Base-by-base conservation (phyloP, 2,329 filamentous ascomycete genomes). In the Meredithiella fracta region DNA sequence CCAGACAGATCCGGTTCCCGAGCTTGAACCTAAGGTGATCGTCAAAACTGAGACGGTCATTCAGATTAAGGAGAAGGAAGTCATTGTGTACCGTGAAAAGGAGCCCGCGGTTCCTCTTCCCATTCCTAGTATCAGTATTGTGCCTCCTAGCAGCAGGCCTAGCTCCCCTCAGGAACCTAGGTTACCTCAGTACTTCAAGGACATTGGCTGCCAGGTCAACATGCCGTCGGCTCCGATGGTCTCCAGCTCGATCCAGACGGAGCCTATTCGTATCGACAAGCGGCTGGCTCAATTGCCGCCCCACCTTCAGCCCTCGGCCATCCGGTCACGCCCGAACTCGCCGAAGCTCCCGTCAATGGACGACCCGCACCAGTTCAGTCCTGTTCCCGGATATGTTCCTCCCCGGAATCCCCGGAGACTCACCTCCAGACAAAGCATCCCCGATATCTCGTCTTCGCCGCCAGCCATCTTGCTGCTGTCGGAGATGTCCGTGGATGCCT, bases 101-200 rank as follows among this genome's bases (percentile, higher is more conserved):
- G 40, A 44, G 4, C 49, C 47, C 4, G 47, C 38, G 1, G 17
- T 53, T n/a, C 56, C 72, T 61, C 68, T 79, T 58, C 64, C 74
- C 3, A 85, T 96, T 59, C 91, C 91, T 0, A 86, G 83, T 63
- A 98, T 98, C 65, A 85, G 87, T 56, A 87, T 98, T 53, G 86
- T 94, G 62, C 92, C 92, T 31, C 91, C 92, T 0, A 80, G 77
- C 2, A 94, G 88, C 56, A 79, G 85, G 51, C 89, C 91, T n/a
- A 74, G 82, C 3, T 89, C 88, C 1, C 88, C 88, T 1, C 78
- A 77, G 51, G 79, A 83, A 61, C 82, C 83, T 53, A 75, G 82
- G 4, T 78, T 94, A 55, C 82, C 94, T 29, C 89, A 89, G 55
- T 82, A 90, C 57, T 80, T 80, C 60, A 96, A 89, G 66, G 88